These are phyloP conservation scores for Leishmania major DNA, from an alignment of 208 protist genomes.

Conservation along the genomic window DNA sequence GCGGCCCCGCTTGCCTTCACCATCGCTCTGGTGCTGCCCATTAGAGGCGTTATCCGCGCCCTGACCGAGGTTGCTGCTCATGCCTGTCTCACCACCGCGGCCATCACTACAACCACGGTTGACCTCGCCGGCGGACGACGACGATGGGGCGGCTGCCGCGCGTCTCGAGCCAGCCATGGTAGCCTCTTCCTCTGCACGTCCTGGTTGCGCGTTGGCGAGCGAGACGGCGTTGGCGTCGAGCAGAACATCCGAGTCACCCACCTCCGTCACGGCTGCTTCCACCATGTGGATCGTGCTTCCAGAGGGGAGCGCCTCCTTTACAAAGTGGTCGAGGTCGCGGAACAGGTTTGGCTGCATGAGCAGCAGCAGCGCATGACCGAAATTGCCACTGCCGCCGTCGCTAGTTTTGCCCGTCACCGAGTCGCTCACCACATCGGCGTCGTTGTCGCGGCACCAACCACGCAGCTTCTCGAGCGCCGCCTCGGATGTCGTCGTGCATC, in stretches of 20 bases:
- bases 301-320: conserved; percentile 61
- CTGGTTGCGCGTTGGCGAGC: conserved; percentile 24
- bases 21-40: background rate
- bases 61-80: conserved; percentile 15
- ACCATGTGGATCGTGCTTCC: conserved; percentile 79
- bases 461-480: conserved; percentile 44
- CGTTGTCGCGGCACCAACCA: conserved; percentile 62
- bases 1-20: background rate
- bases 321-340: conserved; percentile 72
- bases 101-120: conserved; percentile 2
- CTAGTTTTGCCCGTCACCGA: conserved; percentile 1
- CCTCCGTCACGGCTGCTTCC: conserved; percentile 67
- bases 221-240: conserved; percentile 25
- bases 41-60: background rate
- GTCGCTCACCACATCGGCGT: conserved; percentile 45
- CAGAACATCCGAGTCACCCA: conserved; percentile 32
- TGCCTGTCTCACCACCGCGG: conserved; percentile 4
- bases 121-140: background rate
- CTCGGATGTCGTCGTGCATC: conserved; percentile 62
- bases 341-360: conserved; percentile 75
- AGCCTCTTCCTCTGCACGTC: conserved; percentile 5
- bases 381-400: background rate
- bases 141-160: background rate
- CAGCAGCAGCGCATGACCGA: conserved; percentile 49
- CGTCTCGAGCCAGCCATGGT: background rate